Conservation (phyloP, 306 rosid genomes). For the Herpetospermum pedunculosum region DNA sequence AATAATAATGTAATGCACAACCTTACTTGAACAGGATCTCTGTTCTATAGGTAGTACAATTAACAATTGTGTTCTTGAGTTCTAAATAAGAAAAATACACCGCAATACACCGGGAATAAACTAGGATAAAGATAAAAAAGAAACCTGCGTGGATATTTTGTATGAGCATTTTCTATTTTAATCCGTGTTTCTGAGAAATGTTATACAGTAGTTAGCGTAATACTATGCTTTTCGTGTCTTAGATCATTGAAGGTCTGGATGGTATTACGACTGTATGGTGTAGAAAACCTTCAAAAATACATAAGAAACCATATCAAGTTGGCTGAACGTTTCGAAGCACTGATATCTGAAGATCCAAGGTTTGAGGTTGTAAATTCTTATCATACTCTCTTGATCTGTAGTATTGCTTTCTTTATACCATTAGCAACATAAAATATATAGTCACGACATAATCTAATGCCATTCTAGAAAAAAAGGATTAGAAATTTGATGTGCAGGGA, state of each 20-base stretch:
- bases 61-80: not conserved
- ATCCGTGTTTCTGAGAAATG: not conserved
- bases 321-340: conserved; percentile 61
- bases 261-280: conserved; percentile 83
- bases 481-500: not conserved
- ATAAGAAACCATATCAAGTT: conserved; percentile 59
- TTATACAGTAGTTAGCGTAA: conserved; percentile 1
- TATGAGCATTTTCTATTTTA: not conserved
- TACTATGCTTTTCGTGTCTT: conserved; percentile 7
- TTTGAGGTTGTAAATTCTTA: conserved; percentile 47
- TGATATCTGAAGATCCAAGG: conserved; percentile 56
- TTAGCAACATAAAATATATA: not conserved
- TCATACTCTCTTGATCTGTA: not conserved
- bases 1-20: not conserved
- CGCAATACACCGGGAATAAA: not conserved
- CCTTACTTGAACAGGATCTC: not conserved
- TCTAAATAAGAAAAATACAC: not conserved
- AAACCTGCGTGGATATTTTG: not conserved
- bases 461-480: not conserved
- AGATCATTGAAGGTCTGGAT: conserved; percentile 91
- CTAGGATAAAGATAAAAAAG: not conserved
- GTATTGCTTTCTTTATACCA: not conserved
- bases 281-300: conserved; percentile 59
- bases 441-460: not conserved
- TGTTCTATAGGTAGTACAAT: not conserved